phyloP scores from a whole-genome alignment of 2,329 filamentous ascomycete species.

The Neonectria ditissima region DNA sequence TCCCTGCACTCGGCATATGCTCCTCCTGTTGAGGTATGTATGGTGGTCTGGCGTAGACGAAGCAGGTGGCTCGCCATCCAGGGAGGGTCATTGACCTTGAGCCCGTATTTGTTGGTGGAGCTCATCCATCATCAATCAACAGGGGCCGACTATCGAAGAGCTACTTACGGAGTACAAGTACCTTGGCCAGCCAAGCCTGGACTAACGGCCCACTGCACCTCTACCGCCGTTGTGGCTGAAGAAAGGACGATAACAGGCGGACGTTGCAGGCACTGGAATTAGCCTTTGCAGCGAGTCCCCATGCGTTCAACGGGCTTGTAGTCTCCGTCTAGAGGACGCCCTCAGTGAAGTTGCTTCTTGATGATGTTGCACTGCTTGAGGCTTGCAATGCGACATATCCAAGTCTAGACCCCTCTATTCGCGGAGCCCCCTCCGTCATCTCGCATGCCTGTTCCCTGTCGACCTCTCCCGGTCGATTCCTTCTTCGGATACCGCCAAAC shows the following conservation, averaged over 20 bases:
- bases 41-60: slow-evolving; percentile 6
- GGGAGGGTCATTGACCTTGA: slow-evolving; percentile 1
- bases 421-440: background rate
- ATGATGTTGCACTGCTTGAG: background rate
- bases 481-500: background rate
- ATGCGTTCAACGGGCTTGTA: background rate
- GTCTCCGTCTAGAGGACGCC: background rate
- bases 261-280: background rate
- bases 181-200: background rate
- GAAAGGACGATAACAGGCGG: background rate
- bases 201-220: slow-evolving; percentile 7
- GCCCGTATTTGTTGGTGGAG: slow-evolving; percentile 26
- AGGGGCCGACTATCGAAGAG: slow-evolving; percentile 10
- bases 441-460: background rate
- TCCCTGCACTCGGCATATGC: slow-evolving; percentile 9
- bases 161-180: too few species aligned
- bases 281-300: background rate
- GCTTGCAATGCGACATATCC: background rate
- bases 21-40: slow-evolving; percentile 1
- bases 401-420: background rate
- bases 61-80: too few species aligned
- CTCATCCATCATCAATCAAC: slow-evolving; percentile 13
- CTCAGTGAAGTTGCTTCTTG: background rate
- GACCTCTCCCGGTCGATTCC: background rate
- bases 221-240: slow-evolving; percentile 16